These are phyloP conservation scores for Corynascus novoguineensis DNA, from an alignment of 495 filamentous ascomycete genomes.

Conservation along the genomic window DNA sequence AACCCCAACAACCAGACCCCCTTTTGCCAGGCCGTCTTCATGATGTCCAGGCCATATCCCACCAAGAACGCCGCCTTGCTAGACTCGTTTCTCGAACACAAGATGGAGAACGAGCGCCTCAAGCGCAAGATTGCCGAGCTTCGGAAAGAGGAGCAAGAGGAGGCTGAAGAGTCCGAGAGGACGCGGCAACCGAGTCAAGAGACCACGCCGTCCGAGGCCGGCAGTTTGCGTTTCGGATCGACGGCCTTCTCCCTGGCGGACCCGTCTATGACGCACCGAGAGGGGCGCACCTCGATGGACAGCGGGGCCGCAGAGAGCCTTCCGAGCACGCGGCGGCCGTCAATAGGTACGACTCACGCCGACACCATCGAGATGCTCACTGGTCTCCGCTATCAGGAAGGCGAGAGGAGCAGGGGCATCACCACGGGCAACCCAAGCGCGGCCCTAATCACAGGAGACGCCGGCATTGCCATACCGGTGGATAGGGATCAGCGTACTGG, in stretches of 20 bases:
- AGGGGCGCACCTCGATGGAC: constrained; percentile 59
- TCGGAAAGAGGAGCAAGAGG: constrained; percentile 78
- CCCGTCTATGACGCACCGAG: constrained; percentile 61
- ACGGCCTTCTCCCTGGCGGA: constrained; percentile 17
- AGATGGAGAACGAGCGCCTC: constrained; percentile 92
- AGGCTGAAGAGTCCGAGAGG: constrained; percentile 50
- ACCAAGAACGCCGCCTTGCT: constrained; percentile 77
- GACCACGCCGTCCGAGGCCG: constrained; percentile 48
- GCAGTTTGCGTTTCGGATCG: constrained; percentile 5
- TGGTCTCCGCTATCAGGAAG: constrained; percentile 79
- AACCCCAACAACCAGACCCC: constrained; percentile 57
- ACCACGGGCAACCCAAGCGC: constrained; percentile 78
- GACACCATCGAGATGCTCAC: constrained; percentile 94
- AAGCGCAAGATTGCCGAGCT: constrained; percentile 79
- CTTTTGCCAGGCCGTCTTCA: constrained; percentile 84
- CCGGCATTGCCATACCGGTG: constrained; percentile 72
- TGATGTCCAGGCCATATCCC: constrained; percentile 89
- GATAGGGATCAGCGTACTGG: constrained; percentile 64
- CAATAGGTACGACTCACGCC: constrained; percentile 70
- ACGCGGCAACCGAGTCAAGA: constrained; percentile 51
- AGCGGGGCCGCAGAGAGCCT: constrained; percentile 76
- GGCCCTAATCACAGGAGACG: constrained; percentile 76
- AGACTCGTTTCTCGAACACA: constrained; percentile 94
- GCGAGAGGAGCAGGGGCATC: constrained; percentile 82
- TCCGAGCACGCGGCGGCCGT: constrained; percentile 61